Conservation (phyloP, 2,329 filamentous ascomycete species). For the Tricladium varicosporioides region DNA sequence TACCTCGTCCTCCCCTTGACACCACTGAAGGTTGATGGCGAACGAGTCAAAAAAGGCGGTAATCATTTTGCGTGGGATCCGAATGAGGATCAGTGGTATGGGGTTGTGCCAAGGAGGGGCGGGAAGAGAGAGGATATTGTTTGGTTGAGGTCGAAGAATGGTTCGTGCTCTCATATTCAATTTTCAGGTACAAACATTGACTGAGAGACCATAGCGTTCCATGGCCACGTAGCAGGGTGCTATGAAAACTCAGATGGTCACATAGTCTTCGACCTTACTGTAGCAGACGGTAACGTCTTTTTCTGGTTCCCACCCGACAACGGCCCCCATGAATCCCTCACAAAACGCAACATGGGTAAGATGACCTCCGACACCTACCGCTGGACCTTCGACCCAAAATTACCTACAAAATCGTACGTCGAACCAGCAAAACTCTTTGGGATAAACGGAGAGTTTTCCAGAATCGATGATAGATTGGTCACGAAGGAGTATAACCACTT, state of each 20-base stretch:
- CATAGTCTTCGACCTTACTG: conserved; percentile 31
- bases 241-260: conserved; percentile 47
- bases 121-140: conserved; percentile 51
- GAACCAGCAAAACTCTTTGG: conserved; percentile 15
- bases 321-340: conserved; percentile 20
- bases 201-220: conserved; percentile 16
- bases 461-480: conserved; percentile 23
- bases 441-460: conserved; percentile 25
- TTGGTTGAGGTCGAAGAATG: conserved; percentile 51
- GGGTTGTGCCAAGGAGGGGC: conserved; percentile 48
- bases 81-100: conserved; percentile 54
- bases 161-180: conserved; percentile 33
- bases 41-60: conserved; percentile 43
- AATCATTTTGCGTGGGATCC: conserved; percentile 54
- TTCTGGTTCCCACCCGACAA: conserved; percentile 24
- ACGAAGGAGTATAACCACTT: conserved; percentile 25
- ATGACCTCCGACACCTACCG: conserved; percentile 28
- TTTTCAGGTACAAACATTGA: background rate
- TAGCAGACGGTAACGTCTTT: conserved; percentile 25
- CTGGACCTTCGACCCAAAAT: conserved; percentile 33
- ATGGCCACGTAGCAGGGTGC: conserved; percentile 45
- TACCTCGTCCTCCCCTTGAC: conserved; percentile 48
- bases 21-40: conserved; percentile 45
- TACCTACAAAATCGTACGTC: conserved; percentile 21
- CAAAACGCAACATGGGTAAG: conserved; percentile 25